Evolutionary conservation across 345 rosid genomes (phyloP), one percentile per base, ranked within the genome.

Genomic region (Pugionium cornutum): DNA sequence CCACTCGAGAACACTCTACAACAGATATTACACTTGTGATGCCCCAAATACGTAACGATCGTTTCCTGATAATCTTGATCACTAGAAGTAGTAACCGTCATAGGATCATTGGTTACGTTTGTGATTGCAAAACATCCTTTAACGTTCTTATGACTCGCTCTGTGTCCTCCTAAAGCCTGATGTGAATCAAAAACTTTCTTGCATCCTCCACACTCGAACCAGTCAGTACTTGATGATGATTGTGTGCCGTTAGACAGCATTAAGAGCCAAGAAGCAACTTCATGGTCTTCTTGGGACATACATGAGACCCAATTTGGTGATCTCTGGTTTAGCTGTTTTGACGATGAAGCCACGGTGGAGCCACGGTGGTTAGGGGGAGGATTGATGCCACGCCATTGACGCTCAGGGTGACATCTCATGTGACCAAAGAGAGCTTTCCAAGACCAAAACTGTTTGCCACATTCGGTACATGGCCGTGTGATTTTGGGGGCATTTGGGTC

Each of bases 371-470:
- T 68, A 1, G 81, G 81, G n/a, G 90, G 94, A 29, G 95, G 90
- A 58, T 83, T 83, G 44, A 85, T 87, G 60, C 91, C 83, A 28
- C 96, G 77, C 91, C 95, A 84, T 73, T 88, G 83, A 49, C 96
- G 88, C 78, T 81, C 96, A 46, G 95, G 95, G 70, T 95, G 99
- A 78, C 96, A 95, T 67, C 97, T 77, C 92, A 84, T 91, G 76
- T 91, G 99, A 28, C 99, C 97, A 5, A 87, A 91, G 29, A 95
- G 83, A 5, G 97, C 99, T 76, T 95, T 92, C 83, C 80, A 76
- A 1, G 99, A 95, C 89, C 89, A 84, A 63, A 95, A 95, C 76
- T 69, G 76, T 83, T 84, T 91, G 30, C 97, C 95, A 55, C 99
- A 95, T 77, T 95, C 98, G 4, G 76, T 89, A 40, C 99, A 95